These are phyloP conservation scores for Amborella trichopoda DNA, from an alignment of 164 flowering plant species.

Conservation along the genomic window DNA sequence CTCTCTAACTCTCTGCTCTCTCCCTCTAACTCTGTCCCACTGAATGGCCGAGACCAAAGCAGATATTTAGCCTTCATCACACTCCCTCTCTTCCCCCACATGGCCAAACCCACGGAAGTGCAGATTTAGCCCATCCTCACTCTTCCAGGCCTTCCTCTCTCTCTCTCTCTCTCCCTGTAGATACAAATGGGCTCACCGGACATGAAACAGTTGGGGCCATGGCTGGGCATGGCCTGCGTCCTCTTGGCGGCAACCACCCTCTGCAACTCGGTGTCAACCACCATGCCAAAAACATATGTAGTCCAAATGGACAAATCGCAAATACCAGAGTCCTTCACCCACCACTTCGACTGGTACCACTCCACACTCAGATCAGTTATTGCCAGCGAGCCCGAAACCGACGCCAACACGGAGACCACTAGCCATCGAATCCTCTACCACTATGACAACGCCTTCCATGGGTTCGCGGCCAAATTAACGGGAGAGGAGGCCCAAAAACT, in stretches of 20 bases:
- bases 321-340: conserved; percentile 35
- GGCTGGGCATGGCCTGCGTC: not conserved
- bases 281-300: conserved; percentile 36
- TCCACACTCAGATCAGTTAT: conserved; percentile 30
- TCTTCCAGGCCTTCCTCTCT: not conserved
- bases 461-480: conserved; percentile 57
- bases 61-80: no score
- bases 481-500: conserved; percentile 44
- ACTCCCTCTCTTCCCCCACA: no score
- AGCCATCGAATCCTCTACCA: conserved; percentile 48
- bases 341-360: conserved; percentile 63
- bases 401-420: conserved; percentile 7
- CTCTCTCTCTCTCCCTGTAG: not conserved
- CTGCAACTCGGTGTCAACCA: not conserved
- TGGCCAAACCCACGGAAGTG: no score
- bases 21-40: no score
- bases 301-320: conserved; percentile 57
- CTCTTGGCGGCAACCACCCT: not conserved
- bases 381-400: not conserved
- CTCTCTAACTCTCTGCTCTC: no score
- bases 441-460: conserved; percentile 67
- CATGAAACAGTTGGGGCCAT: not conserved
- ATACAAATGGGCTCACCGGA: not conserved
- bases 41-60: no score
- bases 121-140: no score